Conservation (phyloP, 768 basidiomycete genomes). For the Boletus pseudopeckii region DNA sequence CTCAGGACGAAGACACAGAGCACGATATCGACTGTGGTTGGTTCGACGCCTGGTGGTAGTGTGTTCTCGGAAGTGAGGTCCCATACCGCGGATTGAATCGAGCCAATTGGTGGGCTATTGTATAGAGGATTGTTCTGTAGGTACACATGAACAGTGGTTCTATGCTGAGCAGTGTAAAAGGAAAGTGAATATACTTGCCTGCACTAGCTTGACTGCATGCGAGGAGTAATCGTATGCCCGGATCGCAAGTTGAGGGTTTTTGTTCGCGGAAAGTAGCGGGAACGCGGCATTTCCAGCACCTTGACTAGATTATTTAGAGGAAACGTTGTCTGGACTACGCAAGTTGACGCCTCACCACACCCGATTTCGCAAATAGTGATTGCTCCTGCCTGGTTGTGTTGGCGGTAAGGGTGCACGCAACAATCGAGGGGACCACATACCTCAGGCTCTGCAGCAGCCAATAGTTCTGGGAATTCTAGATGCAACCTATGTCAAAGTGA, state of each 20-base stretch:
- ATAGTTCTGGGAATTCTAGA: slow-evolving; percentile 91
- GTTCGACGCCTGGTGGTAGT: slow-evolving; percentile 61
- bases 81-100: slow-evolving; percentile 83
- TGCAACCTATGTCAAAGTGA: slow-evolving; percentile 56
- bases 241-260: slow-evolving; percentile 71
- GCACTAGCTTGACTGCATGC: slow-evolving; percentile 86
- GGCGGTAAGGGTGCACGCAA: background rate
- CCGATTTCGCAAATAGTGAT: slow-evolving; percentile 83
- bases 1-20: slow-evolving; percentile 94
- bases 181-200: slow-evolving; percentile 44
- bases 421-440: slow-evolving; percentile 36
- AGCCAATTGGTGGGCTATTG: slow-evolving; percentile 58
- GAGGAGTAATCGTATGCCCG: slow-evolving; percentile 89
- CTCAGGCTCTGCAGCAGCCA: slow-evolving; percentile 61
- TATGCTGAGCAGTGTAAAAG: background rate
- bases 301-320: slow-evolving; percentile 27
- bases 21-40: slow-evolving; percentile 77
- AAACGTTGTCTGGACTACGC: background rate
- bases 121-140: slow-evolving; percentile 71
- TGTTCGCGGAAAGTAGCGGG: slow-evolving; percentile 78
- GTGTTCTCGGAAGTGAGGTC: slow-evolving; percentile 68
- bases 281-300: slow-evolving; percentile 96
- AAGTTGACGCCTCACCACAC: slow-evolving; percentile 57
- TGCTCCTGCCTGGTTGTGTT: slow-evolving; percentile 64
- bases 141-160: background rate